A percentile compares a stretch with the other conserved stretches of the same genome.
Evolutionary conservation across 768 basidiomycete genomes (phyloP).

Genomic region (Amanita polypyramis): DNA sequence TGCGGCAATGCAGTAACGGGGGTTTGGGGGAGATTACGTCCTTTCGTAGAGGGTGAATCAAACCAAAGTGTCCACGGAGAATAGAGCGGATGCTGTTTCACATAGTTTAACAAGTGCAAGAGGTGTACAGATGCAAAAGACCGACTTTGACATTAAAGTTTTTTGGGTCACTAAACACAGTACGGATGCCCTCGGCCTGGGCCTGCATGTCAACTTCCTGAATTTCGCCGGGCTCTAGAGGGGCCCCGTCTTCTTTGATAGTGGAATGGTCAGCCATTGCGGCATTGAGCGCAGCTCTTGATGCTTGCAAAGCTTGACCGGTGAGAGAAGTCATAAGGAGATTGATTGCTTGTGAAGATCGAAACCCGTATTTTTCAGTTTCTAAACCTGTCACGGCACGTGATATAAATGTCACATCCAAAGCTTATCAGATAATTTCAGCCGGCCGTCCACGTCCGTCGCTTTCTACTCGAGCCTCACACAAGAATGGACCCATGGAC

Average conservation of each 20-base stretch:
- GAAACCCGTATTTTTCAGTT: background rate
- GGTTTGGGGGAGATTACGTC: conserved; percentile 79
- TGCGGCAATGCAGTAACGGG: conserved; percentile 69
- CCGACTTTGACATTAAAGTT: conserved; percentile 95
- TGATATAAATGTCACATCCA: background rate
- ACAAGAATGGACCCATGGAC: conserved; percentile 65
- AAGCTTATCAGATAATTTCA: conserved; percentile 6
- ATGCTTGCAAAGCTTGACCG: conserved; percentile 61
- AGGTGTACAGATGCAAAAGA: conserved; percentile 2
- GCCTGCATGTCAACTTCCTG: conserved; percentile 81
- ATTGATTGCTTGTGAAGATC: conserved; percentile 11
- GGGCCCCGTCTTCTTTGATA: conserved; percentile 23
- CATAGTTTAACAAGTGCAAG: background rate
- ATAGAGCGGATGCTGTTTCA: conserved; percentile 79
- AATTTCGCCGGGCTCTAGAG: conserved; percentile 71
- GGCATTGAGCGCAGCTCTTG: conserved; percentile 67
- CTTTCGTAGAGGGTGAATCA: conserved; percentile 88
- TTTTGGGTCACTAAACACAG: conserved; percentile 86
- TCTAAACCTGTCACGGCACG: background rate
- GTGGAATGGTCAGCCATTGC: conserved; percentile 53
- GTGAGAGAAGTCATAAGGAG: conserved; percentile 40
- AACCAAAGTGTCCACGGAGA: conserved; percentile 98
- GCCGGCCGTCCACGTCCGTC: background rate
- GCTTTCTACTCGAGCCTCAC: background rate
- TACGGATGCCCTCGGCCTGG: conserved; percentile 75